Conservation (phyloP, 139 green algal genomes). For the Deuterostichococcus epilithicus region DNA sequence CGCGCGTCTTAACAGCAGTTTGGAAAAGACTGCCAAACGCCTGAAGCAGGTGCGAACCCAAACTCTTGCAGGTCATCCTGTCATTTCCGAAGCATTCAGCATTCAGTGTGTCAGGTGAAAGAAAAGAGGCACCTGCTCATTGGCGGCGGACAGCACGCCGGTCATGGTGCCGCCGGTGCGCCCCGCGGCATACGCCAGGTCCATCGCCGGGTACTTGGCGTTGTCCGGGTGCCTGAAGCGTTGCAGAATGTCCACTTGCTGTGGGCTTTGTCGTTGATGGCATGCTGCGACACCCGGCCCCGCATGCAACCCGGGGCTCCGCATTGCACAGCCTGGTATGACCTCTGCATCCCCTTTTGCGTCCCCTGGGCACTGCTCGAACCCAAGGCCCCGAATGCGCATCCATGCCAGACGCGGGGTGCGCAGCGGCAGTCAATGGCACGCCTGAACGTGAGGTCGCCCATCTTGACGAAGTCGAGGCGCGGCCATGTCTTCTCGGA, state of each 20-base stretch:
- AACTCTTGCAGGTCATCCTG: not conserved
- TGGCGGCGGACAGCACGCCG: slow-evolving; percentile 92
- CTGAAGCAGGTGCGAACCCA: too few species aligned
- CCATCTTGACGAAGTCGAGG: slow-evolving; percentile 91
- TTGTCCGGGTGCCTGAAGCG: slow-evolving; percentile 80
- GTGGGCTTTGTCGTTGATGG: too few species aligned
- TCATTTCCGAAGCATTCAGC: not conserved
- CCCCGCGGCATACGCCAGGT: slow-evolving; percentile 92
- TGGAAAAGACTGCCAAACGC: too few species aligned
- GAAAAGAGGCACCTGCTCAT: slow-evolving; percentile 71
- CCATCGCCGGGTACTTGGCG: slow-evolving; percentile 95
- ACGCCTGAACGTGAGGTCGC: slow-evolving; percentile 84
- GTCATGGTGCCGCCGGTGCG: slow-evolving; percentile 96
- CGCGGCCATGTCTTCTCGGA: slow-evolving; percentile 89
- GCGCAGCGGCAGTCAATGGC: not conserved
- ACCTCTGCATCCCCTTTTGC: too few species aligned
- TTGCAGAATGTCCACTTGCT: too few species aligned
- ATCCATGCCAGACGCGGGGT: too few species aligned
- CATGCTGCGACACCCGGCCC: too few species aligned
- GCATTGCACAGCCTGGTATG: too few species aligned
- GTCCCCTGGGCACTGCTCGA: too few species aligned
- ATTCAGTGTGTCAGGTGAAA: not conserved
- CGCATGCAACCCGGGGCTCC: too few species aligned
- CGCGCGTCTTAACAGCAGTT: too few species aligned
- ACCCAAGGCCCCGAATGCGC: too few species aligned